Base-by-base conservation (phyloP, 495 filamentous ascomycete species). In the Penicillium riverlandense region DNA sequence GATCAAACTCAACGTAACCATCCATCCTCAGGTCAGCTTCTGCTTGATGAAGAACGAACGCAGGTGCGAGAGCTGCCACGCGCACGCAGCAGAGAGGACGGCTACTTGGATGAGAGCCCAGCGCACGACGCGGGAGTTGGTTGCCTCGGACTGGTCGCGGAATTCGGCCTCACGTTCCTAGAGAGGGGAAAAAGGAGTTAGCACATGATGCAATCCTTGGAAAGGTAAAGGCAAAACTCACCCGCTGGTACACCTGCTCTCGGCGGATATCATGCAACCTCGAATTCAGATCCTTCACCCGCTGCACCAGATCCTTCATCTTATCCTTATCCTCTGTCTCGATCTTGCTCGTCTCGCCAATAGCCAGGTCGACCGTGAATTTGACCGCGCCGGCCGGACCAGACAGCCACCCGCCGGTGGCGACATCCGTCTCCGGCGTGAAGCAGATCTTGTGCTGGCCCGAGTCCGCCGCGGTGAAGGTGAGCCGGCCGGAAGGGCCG, bases 1-100 rank as follows among this genome's bases (percentile, higher is more conserved):
- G 36, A 44, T 45, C 53, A 46, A 45, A 40, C 47, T 49, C 31
- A 45, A 38, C 49, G 33, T 44, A 41, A 47, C 16, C 11, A 41
- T 22, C 8, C 33, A 22, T 12, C 28, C 46, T 46, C 55, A 71
- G 39, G 92, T 97, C 58, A 98, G 77, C 74, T 98, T 98, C 72
- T 98, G 92, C 78, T 98, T 98, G 74, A 98, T 98, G 72, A 98
- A 98, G 76, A 98, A 98, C 15, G 87, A 85, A 43, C 92, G 75
- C 42, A 98, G 77, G 65, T 97, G 90, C 10, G 88, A 94, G 29
- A 98, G 75, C 66, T 98, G 92, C 92, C 92, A 98, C 43, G 92
- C 88, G 65, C 92, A 98, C 27, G 92, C 94, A 38, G 85, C 76
- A 27, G 85, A 89, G 33, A 98, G 71, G n/a, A 98, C 80, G 44